phyloP scores from a whole-genome alignment of 2,329 filamentous ascomycete species.

The Dryadomyces quercivorus region DNA sequence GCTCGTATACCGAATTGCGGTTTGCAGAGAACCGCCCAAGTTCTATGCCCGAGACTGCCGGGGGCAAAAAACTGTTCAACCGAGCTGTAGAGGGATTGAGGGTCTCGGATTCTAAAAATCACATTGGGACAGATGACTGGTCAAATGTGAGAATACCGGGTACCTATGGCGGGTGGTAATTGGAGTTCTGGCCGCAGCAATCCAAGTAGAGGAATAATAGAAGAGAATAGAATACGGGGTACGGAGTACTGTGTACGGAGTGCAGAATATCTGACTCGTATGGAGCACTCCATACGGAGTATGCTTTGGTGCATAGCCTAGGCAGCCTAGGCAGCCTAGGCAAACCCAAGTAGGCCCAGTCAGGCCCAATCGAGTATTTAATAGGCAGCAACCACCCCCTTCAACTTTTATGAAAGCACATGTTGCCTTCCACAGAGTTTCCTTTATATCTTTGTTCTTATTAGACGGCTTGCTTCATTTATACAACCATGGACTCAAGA shows the following conservation, averaged over 20 bases:
- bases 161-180: conserved; percentile 3
- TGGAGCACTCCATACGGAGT: background rate
- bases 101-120: background rate
- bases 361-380: too few species aligned
- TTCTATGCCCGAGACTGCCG: background rate
- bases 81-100: conserved; percentile 8
- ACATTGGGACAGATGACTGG: conserved; percentile 3
- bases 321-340: background rate
- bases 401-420: background rate
- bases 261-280: too few species aligned
- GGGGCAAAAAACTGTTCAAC: conserved; percentile 9
- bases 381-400: background rate
- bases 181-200: background rate
- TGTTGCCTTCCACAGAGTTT: too few species aligned
- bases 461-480: background rate
- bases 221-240: too few species aligned
- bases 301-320: background rate
- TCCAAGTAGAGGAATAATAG: too few species aligned
- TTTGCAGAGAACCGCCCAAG: background rate
- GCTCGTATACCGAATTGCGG: too few species aligned
- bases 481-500: background rate
- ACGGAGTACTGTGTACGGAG: background rate
- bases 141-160: conserved; percentile 5
- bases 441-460: background rate
- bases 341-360: too few species aligned